Base-by-base conservation (phyloP, 2,329 filamentous ascomycete genomes). In the Curvularia verruculosa region DNA sequence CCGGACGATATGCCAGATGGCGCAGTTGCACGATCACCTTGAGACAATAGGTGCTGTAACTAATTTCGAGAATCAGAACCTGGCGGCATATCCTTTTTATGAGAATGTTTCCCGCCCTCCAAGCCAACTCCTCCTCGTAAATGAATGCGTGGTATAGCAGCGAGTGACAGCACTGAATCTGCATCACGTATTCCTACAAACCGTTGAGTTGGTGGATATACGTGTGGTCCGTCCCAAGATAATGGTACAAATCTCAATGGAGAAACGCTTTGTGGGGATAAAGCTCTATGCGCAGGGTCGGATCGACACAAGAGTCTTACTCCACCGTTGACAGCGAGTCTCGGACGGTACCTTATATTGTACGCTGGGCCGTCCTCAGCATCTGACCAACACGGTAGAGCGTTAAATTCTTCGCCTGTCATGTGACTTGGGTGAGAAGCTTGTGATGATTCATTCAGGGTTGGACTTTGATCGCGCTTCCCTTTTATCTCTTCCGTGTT, bases 311-410 rank as follows among this genome's bases (percentile, higher is more conserved):
- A 6, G 13, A 18, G 13, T 21, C 13, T 23, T 39, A 9, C 15
- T 10, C 29, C n/a, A n/a, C 21, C n/a, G 5, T 44, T 49, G 15
- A 15, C 37, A 19, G 45, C 15, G 13, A 13, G 34, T 26, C 48
- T 52, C 26, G 24, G 41, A 12, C 26, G 24, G 24, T 43, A 28
- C 3, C 10, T 39, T 34, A 26, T 34, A 6, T 56, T 47, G 41
- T 56, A 52, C 13, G 24, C 19, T 19, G 15, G 26, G 18, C 52
- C 21, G 12, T 46, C 18, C n/a, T 56, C 48, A 18, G 52, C 48
- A 15, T 56, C 48, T 21, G 49, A 39, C 47, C 34, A 52, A 23
- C 43, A 39, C 26, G 53, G 53, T 6, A 56, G 24, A n/a, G 48
- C 48, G 13, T 49, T 41, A 21, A 56, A 52, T 29, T 56, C 48